Evolutionary conservation across 768 basidiomycete species (phyloP).

Genomic region (Collybia mongolica): DNA sequence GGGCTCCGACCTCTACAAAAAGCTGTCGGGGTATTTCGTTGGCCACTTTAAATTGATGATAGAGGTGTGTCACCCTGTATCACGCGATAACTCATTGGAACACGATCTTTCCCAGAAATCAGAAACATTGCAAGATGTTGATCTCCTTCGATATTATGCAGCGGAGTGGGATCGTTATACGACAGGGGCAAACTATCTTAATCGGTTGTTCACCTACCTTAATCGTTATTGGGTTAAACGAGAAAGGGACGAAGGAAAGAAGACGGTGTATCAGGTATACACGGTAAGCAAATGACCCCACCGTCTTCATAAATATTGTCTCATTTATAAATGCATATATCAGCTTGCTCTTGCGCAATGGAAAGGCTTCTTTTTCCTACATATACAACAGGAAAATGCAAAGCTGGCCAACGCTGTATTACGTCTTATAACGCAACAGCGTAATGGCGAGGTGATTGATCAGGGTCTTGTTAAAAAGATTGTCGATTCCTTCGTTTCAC

Average conservation of each 20-base stretch:
- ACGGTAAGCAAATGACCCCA: slow-evolving; percentile 57
- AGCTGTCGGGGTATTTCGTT: slow-evolving; percentile 87
- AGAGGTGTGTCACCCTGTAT: slow-evolving; percentile 25
- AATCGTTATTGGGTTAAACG: slow-evolving; percentile 99
- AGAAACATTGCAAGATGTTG: slow-evolving; percentile 81
- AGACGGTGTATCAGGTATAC: slow-evolving; percentile 93
- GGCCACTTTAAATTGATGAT: slow-evolving; percentile 77
- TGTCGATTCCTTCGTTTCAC: slow-evolving; percentile 95
- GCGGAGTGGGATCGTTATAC: slow-evolving; percentile 96
- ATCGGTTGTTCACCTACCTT: slow-evolving; percentile 94
- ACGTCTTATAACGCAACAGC: slow-evolving; percentile 86
- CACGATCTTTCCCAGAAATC: slow-evolving; percentile 54
- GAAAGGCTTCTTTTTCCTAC: slow-evolving; percentile 88
- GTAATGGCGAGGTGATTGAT: slow-evolving; percentile 95
- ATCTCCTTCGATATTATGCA: slow-evolving; percentile 91
- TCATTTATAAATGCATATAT: slow-evolving; percentile 6
- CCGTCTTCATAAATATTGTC: neutral
- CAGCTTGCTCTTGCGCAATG: slow-evolving; percentile 95
- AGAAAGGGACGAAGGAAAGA: slow-evolving; percentile 96
- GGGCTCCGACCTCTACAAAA: slow-evolving; percentile 96
- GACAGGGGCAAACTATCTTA: slow-evolving; percentile 94
- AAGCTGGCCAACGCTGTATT: slow-evolving; percentile 88
- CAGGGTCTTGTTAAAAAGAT: slow-evolving; percentile 96
- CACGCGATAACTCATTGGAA: neutral
- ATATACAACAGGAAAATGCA: slow-evolving; percentile 75